A percentile compares a stretch with the other conserved stretches of the same genome.
Conservation (phyloP, 1,139 yeast genomes). For the Zygosaccharomyces sapae region DNA sequence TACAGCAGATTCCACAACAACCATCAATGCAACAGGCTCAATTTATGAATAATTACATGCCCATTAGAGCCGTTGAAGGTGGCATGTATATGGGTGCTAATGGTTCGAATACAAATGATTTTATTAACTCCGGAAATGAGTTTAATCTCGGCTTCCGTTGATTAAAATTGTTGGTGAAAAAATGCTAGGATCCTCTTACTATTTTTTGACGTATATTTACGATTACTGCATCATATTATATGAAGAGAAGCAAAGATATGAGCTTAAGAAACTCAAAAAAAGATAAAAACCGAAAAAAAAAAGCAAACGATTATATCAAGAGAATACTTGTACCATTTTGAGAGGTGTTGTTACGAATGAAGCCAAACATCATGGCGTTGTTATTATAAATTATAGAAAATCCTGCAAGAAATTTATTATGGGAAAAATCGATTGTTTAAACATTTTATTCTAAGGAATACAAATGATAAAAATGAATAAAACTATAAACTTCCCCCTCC, state of each 20-base stretch:
- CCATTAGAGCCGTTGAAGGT: conserved; percentile 10
- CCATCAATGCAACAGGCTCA: conserved; percentile 10
- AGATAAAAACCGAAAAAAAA: conserved; percentile 2
- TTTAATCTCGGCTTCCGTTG: conserved; percentile 14
- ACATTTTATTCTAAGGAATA: not conserved
- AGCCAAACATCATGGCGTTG: conserved; percentile 6
- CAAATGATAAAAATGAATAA: not conserved
- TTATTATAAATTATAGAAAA: conserved; percentile 7
- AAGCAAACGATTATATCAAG: not conserved
- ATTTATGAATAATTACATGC: conserved; percentile 11
- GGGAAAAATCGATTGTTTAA: not conserved
- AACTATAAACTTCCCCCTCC: not conserved
- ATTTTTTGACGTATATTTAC: conserved; percentile 3
- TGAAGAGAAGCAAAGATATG: not conserved
- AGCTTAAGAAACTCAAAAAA: not conserved
- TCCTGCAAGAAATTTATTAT: not conserved
- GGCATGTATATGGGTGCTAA: conserved; percentile 12
- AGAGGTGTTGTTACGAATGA: conserved; percentile 4
- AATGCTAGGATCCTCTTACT: not conserved
- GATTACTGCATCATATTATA: conserved; percentile 8
- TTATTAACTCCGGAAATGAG: conserved; percentile 7
- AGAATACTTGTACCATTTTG: conserved; percentile 1
- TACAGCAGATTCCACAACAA: conserved; percentile 11
- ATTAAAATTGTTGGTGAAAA: conserved; percentile 4
- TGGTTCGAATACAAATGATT: conserved; percentile 9